Evolutionary conservation across 805 yeast genomes (phyloP).

Genomic region (Pichia ethanolica): DNA sequence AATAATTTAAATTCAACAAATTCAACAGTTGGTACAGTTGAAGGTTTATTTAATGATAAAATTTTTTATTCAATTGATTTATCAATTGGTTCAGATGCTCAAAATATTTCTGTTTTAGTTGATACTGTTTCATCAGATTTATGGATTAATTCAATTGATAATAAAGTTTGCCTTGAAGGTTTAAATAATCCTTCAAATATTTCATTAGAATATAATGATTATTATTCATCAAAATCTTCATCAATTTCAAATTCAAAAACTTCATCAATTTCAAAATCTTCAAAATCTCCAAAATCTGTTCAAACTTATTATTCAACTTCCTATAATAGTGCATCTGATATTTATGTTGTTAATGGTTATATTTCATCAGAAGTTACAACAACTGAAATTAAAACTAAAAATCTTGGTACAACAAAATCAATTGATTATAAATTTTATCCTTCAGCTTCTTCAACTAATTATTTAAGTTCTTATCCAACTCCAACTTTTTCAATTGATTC

Average conservation of each 20-base stretch:
- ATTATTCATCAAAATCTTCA: not conserved
- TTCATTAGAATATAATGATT: slow-evolving; percentile 2
- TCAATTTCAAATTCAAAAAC: not conserved
- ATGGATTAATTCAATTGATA: slow-evolving; percentile 39
- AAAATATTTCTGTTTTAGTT: slow-evolving; percentile 42
- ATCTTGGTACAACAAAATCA: not conserved
- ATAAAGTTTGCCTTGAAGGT: slow-evolving; percentile 3
- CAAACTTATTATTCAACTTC: not conserved
- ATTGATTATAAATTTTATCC: slow-evolving; percentile 8
- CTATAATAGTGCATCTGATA: slow-evolving; percentile 11
- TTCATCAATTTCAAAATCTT: not conserved
- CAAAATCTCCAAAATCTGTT: not conserved
- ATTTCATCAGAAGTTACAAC: slow-evolving; percentile 5
- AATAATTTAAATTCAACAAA: not conserved
- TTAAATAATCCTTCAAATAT: slow-evolving; percentile 2
- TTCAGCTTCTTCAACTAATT: slow-evolving; percentile 4
- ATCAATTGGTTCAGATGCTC: slow-evolving; percentile 46
- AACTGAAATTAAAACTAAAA: not conserved
- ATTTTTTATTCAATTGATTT: slow-evolving; percentile 36
- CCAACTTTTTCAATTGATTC: slow-evolving; percentile 8
- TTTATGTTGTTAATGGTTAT: slow-evolving; percentile 5
- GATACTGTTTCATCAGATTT: slow-evolving; percentile 67
- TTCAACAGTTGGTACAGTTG: slow-evolving; percentile 5
- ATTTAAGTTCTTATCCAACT: slow-evolving; percentile 7
- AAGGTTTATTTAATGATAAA: slow-evolving; percentile 16